Base-by-base conservation (phyloP, 148 eudicot species). In the Chenopodium quinoa region DNA sequence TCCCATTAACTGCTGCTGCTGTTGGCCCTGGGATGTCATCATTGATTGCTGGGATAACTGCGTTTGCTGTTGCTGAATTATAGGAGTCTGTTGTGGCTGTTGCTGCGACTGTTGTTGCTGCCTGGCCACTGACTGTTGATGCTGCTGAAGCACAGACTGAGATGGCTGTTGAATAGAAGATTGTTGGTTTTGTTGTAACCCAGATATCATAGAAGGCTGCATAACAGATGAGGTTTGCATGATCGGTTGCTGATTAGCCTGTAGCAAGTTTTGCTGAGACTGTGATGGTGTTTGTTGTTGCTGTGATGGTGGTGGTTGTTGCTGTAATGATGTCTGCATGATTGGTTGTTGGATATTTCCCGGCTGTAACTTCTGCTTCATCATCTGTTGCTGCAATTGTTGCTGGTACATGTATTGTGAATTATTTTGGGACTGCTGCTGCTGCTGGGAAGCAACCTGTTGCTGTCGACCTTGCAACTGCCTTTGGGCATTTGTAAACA, bases 401-500 rank as follows among this genome's bases (percentile, higher is more conserved):
- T 92, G 97, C 82, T 88, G 95, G 76, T 88, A 92, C 75, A 87
- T 84, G 71, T 79, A 86, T 52, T 91, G 94, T 75, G 91, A 95
- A 22, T 85, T 75, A 86, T 86, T 93, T 83, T 92, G 97, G 71
- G 91, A 56, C 83, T 89, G 93, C 79, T 88, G 97, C 23, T 84
- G 90, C 68, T 88, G 93, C 76, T 92, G 93, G 56, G 90, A 73
- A 75, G 78, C 90, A 82, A 79, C 87, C 70, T 88, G 91, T 82
- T 89, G 84, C 56, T 91, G 97, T 90, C 97, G 90, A 75, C 89
- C 97, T 78, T 86, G 91, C 84, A 91, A 81, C 84, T 90, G 95
- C 87, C 95, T 91, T 82, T 94, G 97, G 47, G 89, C 81, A 87
- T 88, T 92, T 54, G 98, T 86, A 86, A 87, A 89, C 79, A 88